Evolutionary conservation across 2,329 filamentous ascomycete genomes (phyloP).

Genomic region (Epichloe elymi): DNA sequence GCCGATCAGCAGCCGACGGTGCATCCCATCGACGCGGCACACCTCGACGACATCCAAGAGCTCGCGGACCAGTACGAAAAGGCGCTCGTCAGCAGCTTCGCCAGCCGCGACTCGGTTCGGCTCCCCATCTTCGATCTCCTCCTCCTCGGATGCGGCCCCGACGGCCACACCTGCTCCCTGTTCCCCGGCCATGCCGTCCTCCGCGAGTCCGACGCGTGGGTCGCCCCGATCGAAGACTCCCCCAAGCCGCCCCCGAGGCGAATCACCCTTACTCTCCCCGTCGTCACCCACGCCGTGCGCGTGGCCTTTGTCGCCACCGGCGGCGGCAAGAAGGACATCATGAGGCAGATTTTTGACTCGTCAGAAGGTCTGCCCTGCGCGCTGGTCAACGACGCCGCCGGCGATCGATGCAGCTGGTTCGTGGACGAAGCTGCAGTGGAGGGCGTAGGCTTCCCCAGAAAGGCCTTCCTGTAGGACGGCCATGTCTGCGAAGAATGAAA

Average conservation of each 20-base stretch:
- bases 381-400: conserved; percentile 71
- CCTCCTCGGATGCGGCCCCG: conserved; percentile 84
- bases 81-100: conserved; percentile 71
- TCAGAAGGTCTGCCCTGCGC: conserved; percentile 65
- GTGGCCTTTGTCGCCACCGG: conserved; percentile 90
- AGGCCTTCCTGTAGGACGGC: conserved; percentile 40
- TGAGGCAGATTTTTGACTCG: conserved; percentile 84
- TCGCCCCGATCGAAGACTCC: conserved; percentile 86
- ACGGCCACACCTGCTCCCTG: conserved; percentile 92
- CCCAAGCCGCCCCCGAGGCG: conserved; percentile 86
- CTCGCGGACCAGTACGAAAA: conserved; percentile 91
- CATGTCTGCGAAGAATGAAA: background rate
- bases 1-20: conserved; percentile 53
- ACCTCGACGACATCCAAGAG: conserved; percentile 71
- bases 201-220: conserved; percentile 81
- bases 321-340: conserved; percentile 73
- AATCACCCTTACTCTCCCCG: conserved; percentile 85
- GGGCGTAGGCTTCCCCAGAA: conserved; percentile 69
- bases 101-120: conserved; percentile 84
- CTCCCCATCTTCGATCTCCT: conserved; percentile 91
- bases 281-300: conserved; percentile 74
- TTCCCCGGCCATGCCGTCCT: conserved; percentile 85
- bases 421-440: conserved; percentile 77
- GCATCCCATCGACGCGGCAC: conserved; percentile 57
- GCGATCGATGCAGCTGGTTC: conserved; percentile 90